Base-by-base conservation (phyloP, 768 basidiomycete species). In the Pholiota molesta region DNA sequence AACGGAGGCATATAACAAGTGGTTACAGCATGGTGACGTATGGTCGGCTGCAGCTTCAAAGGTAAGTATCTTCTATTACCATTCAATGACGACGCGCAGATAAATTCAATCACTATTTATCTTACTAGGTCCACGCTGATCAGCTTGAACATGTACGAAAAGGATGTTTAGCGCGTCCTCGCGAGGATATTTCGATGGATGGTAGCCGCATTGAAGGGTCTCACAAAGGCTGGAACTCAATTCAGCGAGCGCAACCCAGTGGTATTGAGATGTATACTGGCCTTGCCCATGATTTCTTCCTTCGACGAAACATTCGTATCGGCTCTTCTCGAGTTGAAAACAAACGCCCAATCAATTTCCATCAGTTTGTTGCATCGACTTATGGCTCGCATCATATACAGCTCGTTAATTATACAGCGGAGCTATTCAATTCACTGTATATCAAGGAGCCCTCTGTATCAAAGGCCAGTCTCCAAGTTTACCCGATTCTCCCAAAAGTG, bases 141-240 rank as follows among this genome's bases (percentile, higher is more conserved):
- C 55, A 57, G 28, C 40, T 57, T 9, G 7, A 17, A 33, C 62
- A 59, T 39, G 57, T 63, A 2, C 11, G 17, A 14, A 64, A 57
- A 42, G 62, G 62, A 5, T 64, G 62, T 16, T 23, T 64, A 16
- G 59, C 44, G 0, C 59, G 62, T 6, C 37, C 19, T 14, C 13
- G 33, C 8, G 52, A 52, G 16, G 47, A 60, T 21, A 57, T 64
- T 10, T 0, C 40, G 0, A 47, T 54, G 19, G 62, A 64, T 45
- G 62, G 62, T 1, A 64, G 62, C 39, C 58, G 58, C 5, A 63
- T 63, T 17, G 62, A 63, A 42, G 54, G 62, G 0, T 63, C 62
- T 0, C 62, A 63, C 28, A 63, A 63, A 19, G 62, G 53, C 3
- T 63, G 62, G 62, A 59, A 63, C 44, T 47, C 44, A 1, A 2